Base-by-base conservation (phyloP, 2,329 filamentous ascomycete species). In the Sphaerostilbella broomeana region DNA sequence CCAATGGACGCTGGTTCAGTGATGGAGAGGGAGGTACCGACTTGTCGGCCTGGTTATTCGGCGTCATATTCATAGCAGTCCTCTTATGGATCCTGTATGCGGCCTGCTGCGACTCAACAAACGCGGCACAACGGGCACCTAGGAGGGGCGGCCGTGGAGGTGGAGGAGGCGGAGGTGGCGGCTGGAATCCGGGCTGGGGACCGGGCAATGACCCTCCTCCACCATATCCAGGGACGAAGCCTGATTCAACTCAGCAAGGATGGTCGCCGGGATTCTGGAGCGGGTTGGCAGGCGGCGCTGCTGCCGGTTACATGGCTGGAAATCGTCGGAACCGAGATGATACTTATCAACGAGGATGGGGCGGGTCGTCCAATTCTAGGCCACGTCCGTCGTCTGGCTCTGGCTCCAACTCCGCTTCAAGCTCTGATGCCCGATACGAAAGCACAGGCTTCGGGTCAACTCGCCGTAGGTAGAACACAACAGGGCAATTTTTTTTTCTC, bases 231-330 rank as follows among this genome's bases (percentile, higher is more conserved):
- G 61, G 62, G 7, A 58, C 59, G 2, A 70, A 72, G 38, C 58
- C 38, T 5, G 37, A 44, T 21, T 34, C 17, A 16, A 19, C 18
- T n/a, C 40, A 35, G 36, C 40, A 39, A 31, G 40, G 35, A 2
- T 87, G 82, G 81, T 70, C 72, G 35, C 83, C 84, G 5, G 84
- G 84, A 1, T 87, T 88, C 61, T 88, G 83, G 83, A 74, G 68
- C 13, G 84, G 83, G 15, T 62, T 76, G n/a, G 70, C 75, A 0
- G 73, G 74, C 12, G 85, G 84, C 30, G 81, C 79, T 5, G 82
- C 83, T 1, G 79, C 80, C 7, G 79, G 70, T 2, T 86, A 86
- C 53, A 57, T 73, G 42, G 79, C 80, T 5, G 42, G 34, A 47
- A 48, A 53, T 48, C 47, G 40, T 48, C 47, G 40, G 47, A 50